Evolutionary conservation across 2,329 filamentous ascomycete species (phyloP), one percentile per base, ranked within the genome.

Genomic region (Chaetomiaceae sp.): DNA sequence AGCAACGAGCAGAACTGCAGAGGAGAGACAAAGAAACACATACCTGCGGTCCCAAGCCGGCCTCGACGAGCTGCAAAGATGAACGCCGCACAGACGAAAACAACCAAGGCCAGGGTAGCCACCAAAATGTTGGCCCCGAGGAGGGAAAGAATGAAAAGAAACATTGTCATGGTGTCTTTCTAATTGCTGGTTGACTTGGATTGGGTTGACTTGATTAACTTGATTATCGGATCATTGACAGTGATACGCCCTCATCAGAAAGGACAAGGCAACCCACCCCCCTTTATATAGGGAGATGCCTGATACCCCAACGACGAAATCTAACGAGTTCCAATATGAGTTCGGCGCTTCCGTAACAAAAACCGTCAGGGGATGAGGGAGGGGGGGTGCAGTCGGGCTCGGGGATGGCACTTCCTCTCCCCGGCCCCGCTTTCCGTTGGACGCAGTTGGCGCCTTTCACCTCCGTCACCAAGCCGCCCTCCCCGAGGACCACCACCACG

Each of bases 301-400:
- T 17, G 14, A 3, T n/a, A 27, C 12, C 31, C 31, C 12, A 39
- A 47, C 25, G 16, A 35, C 33, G 17, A 33, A 33, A 31, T 23
- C 5, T n/a, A 23, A n/a, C n/a, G n/a, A n/a, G n/a, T n/a, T 9
- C 20, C 42, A 16, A 27, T 4, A 20, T n/a, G 7, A 34, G 17
- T n/a, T 46, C 42, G 48, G 48, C 12, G 17, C 13, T 31, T 10
- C 48, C 48, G 48, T 35, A 6, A 17, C 10, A 20, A 14, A n/a
- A 46, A 45, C 21, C 12, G 43, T 37, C 43, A 37, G n/a, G n/a
- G n/a, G 27, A 40, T n/a, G 31, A 21, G 12, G 37, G 23, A 31
- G 17, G 17, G 21, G 20, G 12, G 16, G 35, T 41, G 19, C 25
- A 7, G 2, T 10, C 25, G 25, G 37, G 10, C 12, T 17, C 34